phyloP scores from a whole-genome alignment of 2,329 filamentous ascomycete species.

The Byssoonygena ceratinophila region DNA sequence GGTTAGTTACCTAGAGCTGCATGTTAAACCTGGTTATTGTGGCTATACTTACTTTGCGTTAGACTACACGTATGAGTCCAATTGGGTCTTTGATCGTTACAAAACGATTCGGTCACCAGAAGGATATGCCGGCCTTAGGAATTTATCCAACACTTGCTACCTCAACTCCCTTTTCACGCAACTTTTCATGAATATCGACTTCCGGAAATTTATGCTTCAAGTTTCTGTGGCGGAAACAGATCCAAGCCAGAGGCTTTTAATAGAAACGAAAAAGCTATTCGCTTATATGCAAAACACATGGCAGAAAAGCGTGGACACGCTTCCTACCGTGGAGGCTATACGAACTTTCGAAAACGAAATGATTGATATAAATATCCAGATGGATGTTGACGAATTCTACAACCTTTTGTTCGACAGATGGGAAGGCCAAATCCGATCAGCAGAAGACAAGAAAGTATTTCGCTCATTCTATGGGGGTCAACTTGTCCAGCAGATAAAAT shows the following conservation, averaged over 20 bases:
- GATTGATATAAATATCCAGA: slow-evolving; percentile 82
- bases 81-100: slow-evolving; percentile 52
- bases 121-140: slow-evolving; percentile 80
- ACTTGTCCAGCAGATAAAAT: slow-evolving; percentile 88
- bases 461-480: slow-evolving; percentile 83
- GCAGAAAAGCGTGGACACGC: slow-evolving; percentile 61
- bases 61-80: slow-evolving; percentile 52
- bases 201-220: slow-evolving; percentile 71
- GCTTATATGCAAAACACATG: slow-evolving; percentile 75
- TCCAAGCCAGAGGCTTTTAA: slow-evolving; percentile 56
- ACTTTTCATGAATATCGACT: slow-evolving; percentile 87
- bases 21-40: slow-evolving; percentile 18
- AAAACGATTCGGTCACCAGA: slow-evolving; percentile 62
- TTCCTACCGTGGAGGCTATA: slow-evolving; percentile 61
- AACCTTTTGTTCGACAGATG: slow-evolving; percentile 85
- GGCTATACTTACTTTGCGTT: slow-evolving; percentile 25
- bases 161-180: slow-evolving; percentile 91
- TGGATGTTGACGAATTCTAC: slow-evolving; percentile 98
- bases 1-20: slow-evolving; percentile 31
- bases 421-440: slow-evolving; percentile 65
- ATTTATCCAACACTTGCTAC: slow-evolving; percentile 93
- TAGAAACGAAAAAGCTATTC: slow-evolving; percentile 71
- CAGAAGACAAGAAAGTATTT: slow-evolving; percentile 60
- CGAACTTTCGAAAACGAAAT: slow-evolving; percentile 69
- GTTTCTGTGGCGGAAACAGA: slow-evolving; percentile 47